phyloP scores from a whole-genome alignment of 768 basidiomycete genomes.

The Collybia sordida region DNA sequence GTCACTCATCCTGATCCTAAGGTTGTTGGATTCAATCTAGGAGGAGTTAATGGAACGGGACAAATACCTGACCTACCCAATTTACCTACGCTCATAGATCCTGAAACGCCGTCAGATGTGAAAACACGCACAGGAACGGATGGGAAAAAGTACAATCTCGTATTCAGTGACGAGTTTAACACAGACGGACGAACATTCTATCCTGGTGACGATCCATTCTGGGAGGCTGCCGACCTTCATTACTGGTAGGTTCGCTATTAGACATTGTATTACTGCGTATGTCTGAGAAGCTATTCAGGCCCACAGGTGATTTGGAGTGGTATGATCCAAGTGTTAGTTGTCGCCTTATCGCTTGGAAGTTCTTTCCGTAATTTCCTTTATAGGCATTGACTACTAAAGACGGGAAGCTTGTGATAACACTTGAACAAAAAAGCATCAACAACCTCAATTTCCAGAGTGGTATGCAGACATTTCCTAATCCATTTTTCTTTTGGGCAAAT shows the following conservation, averaged over 20 bases:
- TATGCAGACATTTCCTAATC: conserved; percentile 26
- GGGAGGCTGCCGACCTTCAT: conserved; percentile 87
- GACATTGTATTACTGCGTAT: neutral
- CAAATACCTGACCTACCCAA: conserved; percentile 79
- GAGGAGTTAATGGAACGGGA: conserved; percentile 83
- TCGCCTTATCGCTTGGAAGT: neutral
- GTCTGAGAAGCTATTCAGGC: conserved; percentile 28
- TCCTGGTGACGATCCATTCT: conserved; percentile 79
- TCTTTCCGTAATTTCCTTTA: conserved; percentile 4
- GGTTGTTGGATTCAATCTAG: conserved; percentile 75
- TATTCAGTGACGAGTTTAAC: conserved; percentile 82
- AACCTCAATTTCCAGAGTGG: conserved; percentile 85
- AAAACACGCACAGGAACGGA: conserved; percentile 65
- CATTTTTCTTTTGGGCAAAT: conserved; percentile 11
- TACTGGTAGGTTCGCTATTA: conserved; percentile 61
- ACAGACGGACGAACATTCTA: conserved; percentile 62
- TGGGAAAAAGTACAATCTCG: conserved; percentile 76
- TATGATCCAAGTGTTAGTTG: conserved; percentile 65
- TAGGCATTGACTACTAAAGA: conserved; percentile 70
- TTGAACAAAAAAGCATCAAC: conserved; percentile 68
- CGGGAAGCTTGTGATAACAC: conserved; percentile 81
- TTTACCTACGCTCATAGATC: conserved; percentile 72
- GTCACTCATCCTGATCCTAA: conserved; percentile 32
- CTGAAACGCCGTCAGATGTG: conserved; percentile 63
- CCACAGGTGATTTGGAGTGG: conserved; percentile 83